These are phyloP conservation scores for Kazachstania viticola DNA, from an alignment of 805 yeast genomes.

Conservation along the genomic window DNA sequence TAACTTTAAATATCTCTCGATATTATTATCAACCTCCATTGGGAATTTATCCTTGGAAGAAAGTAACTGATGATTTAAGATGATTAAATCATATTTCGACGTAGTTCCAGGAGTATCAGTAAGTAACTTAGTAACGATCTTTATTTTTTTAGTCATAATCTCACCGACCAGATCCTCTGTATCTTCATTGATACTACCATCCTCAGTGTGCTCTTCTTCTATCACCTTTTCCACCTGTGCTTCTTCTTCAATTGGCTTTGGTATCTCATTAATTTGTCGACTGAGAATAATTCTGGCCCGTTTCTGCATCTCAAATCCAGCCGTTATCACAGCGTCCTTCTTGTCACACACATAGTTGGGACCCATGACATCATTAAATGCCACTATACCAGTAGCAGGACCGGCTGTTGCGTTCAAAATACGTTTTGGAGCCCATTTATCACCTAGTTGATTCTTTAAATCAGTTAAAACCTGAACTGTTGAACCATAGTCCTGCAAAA, in stretches of 20 bases:
- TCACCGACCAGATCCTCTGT: constrained; percentile 34
- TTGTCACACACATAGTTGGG: constrained; percentile 44
- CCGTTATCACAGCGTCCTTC: constrained; percentile 65
- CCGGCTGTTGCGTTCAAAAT: constrained; percentile 80
- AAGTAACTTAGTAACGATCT: constrained; percentile 43
- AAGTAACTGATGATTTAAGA: constrained; percentile 70
- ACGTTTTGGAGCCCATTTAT: constrained; percentile 49
- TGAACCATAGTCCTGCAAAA: constrained; percentile 72
- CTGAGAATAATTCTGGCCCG: constrained; percentile 70
- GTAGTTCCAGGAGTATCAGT: constrained; percentile 36
- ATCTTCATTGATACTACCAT: constrained; percentile 10
- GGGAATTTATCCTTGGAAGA: constrained; percentile 53
- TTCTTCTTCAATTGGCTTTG: constrained; percentile 8
- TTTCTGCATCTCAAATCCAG: constrained; percentile 62
- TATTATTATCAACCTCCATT: constrained; percentile 54
- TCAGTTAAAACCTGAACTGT: constrained; percentile 56
- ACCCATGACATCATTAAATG: constrained; percentile 68
- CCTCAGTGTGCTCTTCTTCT: not conserved
- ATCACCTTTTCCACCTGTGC: constrained; percentile 2
- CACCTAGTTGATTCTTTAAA: constrained; percentile 40
- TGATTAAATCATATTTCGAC: constrained; percentile 64
- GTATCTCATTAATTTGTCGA: constrained; percentile 47
- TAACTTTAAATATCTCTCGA: constrained; percentile 47
- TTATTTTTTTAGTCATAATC: constrained; percentile 46
- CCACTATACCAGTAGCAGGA: constrained; percentile 86